Conservation (phyloP, 495 filamentous ascomycete species). For the Sordaria brevicollis region DNA sequence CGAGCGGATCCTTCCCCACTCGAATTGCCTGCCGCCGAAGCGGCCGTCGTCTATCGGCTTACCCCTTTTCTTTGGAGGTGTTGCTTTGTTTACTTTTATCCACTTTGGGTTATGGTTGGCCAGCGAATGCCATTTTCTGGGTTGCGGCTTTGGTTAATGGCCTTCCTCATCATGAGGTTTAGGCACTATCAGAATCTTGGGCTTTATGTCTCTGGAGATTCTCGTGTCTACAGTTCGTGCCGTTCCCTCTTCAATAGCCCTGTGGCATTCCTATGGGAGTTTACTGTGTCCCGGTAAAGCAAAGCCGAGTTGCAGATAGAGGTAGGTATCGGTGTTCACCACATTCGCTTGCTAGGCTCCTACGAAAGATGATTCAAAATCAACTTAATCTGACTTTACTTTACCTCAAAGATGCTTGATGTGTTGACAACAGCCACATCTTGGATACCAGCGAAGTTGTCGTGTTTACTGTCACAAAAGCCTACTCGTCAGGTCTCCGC, state of each 20-base stretch:
- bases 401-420: not conserved
- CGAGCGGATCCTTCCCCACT: not conserved
- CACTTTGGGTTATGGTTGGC: not conserved
- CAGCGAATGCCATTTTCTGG: not conserved
- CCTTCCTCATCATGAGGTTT: not conserved
- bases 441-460: not conserved
- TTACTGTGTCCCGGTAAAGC: no score
- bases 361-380: not conserved
- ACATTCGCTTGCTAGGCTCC: not conserved
- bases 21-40: not conserved
- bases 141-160: not conserved
- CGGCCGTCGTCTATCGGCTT: not conserved
- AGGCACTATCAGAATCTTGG: not conserved
- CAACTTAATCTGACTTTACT: not conserved
- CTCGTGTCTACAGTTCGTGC: no score
- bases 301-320: no score
- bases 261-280: no score
- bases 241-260: no score
- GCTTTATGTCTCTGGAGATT: no score
- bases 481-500: no score
- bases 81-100: not conserved
- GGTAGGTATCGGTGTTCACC: no score
- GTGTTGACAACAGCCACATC: not conserved
- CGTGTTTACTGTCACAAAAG: not conserved
- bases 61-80: not conserved